phyloP scores from a whole-genome alignment of 2,329 filamentous ascomycete species.

The Gaeumannomyces sp. region DNA sequence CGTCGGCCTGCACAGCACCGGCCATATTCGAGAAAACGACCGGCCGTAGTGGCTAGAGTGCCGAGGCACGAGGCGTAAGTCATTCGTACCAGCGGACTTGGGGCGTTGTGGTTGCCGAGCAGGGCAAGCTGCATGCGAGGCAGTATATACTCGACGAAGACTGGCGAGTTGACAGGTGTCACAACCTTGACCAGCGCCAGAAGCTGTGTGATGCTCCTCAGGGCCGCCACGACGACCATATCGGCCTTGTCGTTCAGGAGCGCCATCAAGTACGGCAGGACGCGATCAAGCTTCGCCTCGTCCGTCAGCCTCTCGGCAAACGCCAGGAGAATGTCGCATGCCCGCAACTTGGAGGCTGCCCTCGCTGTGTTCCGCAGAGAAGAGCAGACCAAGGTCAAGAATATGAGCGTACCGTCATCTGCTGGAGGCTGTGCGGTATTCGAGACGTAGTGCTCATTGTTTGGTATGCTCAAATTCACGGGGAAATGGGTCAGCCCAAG shows the following conservation, averaged over 20 bases:
- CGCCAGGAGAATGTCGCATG: slow-evolving; percentile 84
- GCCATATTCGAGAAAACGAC: slow-evolving; percentile 85
- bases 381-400: slow-evolving; percentile 81
- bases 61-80: slow-evolving; percentile 92
- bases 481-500: slow-evolving; percentile 64
- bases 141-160: slow-evolving; percentile 62
- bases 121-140: slow-evolving; percentile 54
- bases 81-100: slow-evolving; percentile 69
- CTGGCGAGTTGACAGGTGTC: slow-evolving; percentile 67
- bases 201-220: slow-evolving; percentile 83
- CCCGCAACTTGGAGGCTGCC: slow-evolving; percentile 78
- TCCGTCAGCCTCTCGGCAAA: slow-evolving; percentile 90
- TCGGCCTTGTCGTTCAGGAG: slow-evolving; percentile 78
- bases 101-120: slow-evolving; percentile 40
- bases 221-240: slow-evolving; percentile 75
- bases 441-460: slow-evolving; percentile 66
- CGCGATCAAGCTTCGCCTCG: slow-evolving; percentile 89
- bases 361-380: slow-evolving; percentile 85
- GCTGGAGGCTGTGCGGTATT: slow-evolving; percentile 53
- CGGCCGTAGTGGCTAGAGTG: slow-evolving; percentile 78
- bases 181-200: slow-evolving; percentile 83
- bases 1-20: slow-evolving; percentile 75
- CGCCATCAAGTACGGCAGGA: slow-evolving; percentile 82
- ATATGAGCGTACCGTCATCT: slow-evolving; percentile 89
- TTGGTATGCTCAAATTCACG: slow-evolving; percentile 78